Percentiles rank a stretch among this genome's conserved stretches.
Evolutionary conservation across 2,329 filamentous ascomycete species (phyloP).

Genomic region (Thyridium curvatum): DNA sequence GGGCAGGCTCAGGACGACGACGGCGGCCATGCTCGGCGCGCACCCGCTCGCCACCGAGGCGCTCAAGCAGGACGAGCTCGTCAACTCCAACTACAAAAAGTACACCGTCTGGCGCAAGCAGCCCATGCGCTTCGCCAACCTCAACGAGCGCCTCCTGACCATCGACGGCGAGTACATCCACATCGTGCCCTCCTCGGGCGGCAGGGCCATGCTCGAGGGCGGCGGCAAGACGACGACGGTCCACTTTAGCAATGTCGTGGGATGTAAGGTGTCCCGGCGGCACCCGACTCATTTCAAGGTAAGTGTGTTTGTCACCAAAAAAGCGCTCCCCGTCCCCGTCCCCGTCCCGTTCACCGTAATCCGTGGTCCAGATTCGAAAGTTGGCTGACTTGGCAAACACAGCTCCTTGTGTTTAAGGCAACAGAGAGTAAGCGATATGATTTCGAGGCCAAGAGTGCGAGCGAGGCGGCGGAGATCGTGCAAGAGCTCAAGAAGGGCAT

Average conservation of each 20-base stretch:
- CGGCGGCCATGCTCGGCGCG: slow-evolving; percentile 44
- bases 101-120: slow-evolving; percentile 80
- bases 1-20: slow-evolving; percentile 50
- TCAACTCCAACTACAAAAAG: slow-evolving; percentile 59
- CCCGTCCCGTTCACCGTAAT: not conserved
- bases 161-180: slow-evolving; percentile 85
- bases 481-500: slow-evolving; percentile 72
- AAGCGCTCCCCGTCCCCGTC: too few species aligned
- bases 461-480: slow-evolving; percentile 75
- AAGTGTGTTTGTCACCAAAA: slow-evolving; percentile 13
- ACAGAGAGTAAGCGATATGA: slow-evolving; percentile 78
- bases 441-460: slow-evolving; percentile 68
- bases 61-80: slow-evolving; percentile 52
- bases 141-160: slow-evolving; percentile 68
- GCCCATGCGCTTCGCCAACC: slow-evolving; percentile 71
- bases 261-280: slow-evolving; percentile 73
- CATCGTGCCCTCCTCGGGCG: slow-evolving; percentile 66
- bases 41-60: slow-evolving; percentile 64
- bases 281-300: slow-evolving; percentile 79
- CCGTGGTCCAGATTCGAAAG: not conserved
- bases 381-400: slow-evolving; percentile 3
- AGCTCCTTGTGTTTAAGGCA: slow-evolving; percentile 68
- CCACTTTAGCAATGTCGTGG: slow-evolving; percentile 75
- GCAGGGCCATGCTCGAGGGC: slow-evolving; percentile 58
- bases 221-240: slow-evolving; percentile 71